Evolutionary conservation across 768 basidiomycete genomes (phyloP), one percentile per base, ranked within the genome.

Genomic region (Kondoa malvinella): DNA sequence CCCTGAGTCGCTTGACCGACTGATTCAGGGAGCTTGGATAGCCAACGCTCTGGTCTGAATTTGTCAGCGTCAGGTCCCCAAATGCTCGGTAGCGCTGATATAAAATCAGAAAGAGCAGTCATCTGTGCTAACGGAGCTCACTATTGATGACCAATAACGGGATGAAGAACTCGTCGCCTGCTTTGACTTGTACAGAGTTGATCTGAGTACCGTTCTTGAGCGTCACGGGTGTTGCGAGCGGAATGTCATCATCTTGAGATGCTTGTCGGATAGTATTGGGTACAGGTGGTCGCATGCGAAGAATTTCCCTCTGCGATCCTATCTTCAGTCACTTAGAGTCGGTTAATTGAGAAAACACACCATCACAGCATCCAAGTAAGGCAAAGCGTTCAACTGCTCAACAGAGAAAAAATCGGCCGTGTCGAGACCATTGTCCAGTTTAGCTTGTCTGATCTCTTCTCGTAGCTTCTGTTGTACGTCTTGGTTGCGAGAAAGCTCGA

Each of bases 261-360:
- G 89, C 87, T 66, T 25, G 87, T 15, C 89, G 83, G 57, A 89
- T 80, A 12, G 88, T 87, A 2, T 87, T 88, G 74, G 89, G 87
- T 12, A 91, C 80, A 1, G 90, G 88, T 1, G 88, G 86, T 25
- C 87, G 81, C 56, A 91, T 77, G n/a, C 90, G 84, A 68, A 92
- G 77, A 1, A 83, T 81, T 77, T 92, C 90, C 59, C 84, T 82
- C 57, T 30, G 57, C 8, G 64, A 34, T 27, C 64, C 25, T 62
- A 66, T 57, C 15, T 31, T 26, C 3, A 64, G 17, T 30, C 63
- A 31, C n/a, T 64, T 15, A 65, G 40, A 12, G 57, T 64, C 12
- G 34, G 65, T 14, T 66, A 32, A 59, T 27, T 4, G 27, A 31
- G 32, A 27, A 29, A 14, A 33, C 68, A 3, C 60, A 67, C 66